These are phyloP conservation scores for Brettanomyces nanus DNA, from an alignment of 805 yeast species.

Conservation along the genomic window DNA sequence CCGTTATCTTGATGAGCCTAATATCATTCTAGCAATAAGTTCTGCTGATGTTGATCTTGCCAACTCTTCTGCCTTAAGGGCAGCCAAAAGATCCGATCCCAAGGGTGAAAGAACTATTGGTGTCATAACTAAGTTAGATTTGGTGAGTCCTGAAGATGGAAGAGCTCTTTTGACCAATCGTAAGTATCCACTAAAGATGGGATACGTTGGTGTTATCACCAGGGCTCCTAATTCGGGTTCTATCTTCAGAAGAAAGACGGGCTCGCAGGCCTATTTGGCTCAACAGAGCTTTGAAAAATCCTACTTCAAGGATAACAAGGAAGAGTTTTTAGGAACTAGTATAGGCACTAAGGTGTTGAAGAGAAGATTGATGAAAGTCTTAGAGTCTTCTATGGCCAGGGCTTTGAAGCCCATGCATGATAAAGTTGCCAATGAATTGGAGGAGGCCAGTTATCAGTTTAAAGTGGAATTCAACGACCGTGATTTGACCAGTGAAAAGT, in stretches of 20 bases:
- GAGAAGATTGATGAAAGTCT: slow-evolving; percentile 72
- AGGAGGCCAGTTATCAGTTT: slow-evolving; percentile 85
- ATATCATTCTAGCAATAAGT: slow-evolving; percentile 89
- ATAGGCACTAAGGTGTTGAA: slow-evolving; percentile 73
- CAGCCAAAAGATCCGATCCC: slow-evolving; percentile 86
- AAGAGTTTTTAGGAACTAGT: slow-evolving; percentile 51
- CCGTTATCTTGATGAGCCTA: slow-evolving; percentile 81
- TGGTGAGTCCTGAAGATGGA: slow-evolving; percentile 74
- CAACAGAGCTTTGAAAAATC: slow-evolving; percentile 58
- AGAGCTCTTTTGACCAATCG: slow-evolving; percentile 59
- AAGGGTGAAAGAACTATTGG: slow-evolving; percentile 94
- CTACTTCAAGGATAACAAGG: slow-evolving; percentile 59
- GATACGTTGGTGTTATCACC: slow-evolving; percentile 97
- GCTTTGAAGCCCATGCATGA: slow-evolving; percentile 82
- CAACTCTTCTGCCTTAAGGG: slow-evolving; percentile 87
- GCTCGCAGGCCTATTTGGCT: slow-evolving; percentile 56
- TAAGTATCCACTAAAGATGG: slow-evolving; percentile 89
- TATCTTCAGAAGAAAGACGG: slow-evolving; percentile 45
- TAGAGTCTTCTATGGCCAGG: slow-evolving; percentile 86
- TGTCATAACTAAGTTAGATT: slow-evolving; percentile 87
- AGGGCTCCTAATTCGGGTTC: slow-evolving; percentile 43
- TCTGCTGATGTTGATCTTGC: slow-evolving; percentile 98
- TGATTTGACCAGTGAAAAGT: slow-evolving; percentile 87
- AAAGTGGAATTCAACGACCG: slow-evolving; percentile 97
- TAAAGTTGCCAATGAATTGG: slow-evolving; percentile 82